Base-by-base conservation (phyloP, 805 yeast genomes). In the Candida lessepsii region DNA sequence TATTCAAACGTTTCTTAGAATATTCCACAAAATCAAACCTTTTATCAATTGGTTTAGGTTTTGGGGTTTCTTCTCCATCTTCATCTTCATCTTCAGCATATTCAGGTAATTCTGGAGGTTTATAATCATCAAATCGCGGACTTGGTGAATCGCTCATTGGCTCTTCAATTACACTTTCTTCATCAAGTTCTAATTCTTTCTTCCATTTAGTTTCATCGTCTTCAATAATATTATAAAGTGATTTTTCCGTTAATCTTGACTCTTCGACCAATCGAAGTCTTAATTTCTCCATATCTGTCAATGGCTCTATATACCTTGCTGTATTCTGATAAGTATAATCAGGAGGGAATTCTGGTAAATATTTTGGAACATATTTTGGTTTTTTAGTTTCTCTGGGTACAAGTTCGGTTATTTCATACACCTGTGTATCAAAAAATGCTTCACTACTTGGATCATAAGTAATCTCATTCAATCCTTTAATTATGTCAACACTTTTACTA, bases 281-380 rank as follows among this genome's bases (percentile, higher is more conserved):
- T 40, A 91, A 71, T 42, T 75, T 67, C 47, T 83, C 78, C 45
- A 90, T 86, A 53, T 87, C 91, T 1, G 81, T 75, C 11, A 81
- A 62, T 15, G 81, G 70, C 17, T 77, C 67, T 41, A 81, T 72
- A 56, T 69, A 89, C 47, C 73, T 72, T 0, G 96, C 84, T 0
- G 96, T 85, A 41, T 81, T 76, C 59, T 78, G 80, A 57, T 84
- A 91, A 0, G 98, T 91, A 60, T 90, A 95, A 53, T 88, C 96
- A 0, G 98, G 96, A 1, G 99, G 99, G 20, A 91, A 70, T 9
- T 80, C 79, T 0, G 99, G 99, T 50, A 91, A 65, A 81, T 89
- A 89, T 5, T 65, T 55, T 0, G 95, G 95, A 6, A 86, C 72
- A 44, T 78, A 77, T 4, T 58, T 55, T 1, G 72, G 70, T 20